Conservation (phyloP, 495 filamentous ascomycete species). For the Penicillium mononematosum region DNA sequence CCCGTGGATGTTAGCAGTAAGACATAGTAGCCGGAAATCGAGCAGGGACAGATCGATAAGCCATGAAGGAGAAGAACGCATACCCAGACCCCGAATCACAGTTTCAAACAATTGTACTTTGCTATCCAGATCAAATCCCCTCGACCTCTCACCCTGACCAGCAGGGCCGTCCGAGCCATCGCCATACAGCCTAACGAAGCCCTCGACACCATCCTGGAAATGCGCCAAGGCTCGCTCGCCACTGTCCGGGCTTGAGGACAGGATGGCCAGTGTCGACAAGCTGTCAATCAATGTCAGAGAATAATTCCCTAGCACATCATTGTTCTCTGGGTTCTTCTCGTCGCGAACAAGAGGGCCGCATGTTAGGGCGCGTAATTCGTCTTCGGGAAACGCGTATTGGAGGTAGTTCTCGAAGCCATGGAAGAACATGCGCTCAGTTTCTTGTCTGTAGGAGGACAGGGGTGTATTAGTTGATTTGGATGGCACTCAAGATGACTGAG, state of each 20-base stretch:
- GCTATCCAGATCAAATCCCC: slow-evolving; percentile 92
- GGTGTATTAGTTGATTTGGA: neutral
- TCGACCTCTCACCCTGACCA: slow-evolving; percentile 68
- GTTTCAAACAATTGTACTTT: slow-evolving; percentile 99
- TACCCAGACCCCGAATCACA: slow-evolving; percentile 84
- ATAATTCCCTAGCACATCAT: slow-evolving; percentile 96
- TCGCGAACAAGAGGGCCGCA: slow-evolving; percentile 83
- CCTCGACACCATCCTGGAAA: slow-evolving; percentile 77
- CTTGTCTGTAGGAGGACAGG: slow-evolving; percentile 48
- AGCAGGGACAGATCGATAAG: neutral
- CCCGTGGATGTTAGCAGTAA: slow-evolving; percentile 4
- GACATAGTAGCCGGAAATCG: neutral
- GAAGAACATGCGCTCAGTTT: slow-evolving; percentile 92
- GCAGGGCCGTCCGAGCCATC: slow-evolving; percentile 70
- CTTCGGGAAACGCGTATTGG: slow-evolving; percentile 90
- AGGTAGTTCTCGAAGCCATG: slow-evolving; percentile 97
- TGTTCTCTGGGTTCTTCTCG: slow-evolving; percentile 77
- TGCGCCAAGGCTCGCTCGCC: slow-evolving; percentile 63
- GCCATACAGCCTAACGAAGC: slow-evolving; percentile 82
- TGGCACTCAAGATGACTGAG: neutral
- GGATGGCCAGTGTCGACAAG: slow-evolving; percentile 85
- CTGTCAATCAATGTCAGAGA: slow-evolving; percentile 94
- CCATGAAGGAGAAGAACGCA: neutral
- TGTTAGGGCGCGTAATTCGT: slow-evolving; percentile 87
- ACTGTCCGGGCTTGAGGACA: slow-evolving; percentile 67